Percentiles rank a stretch among this genome's conserved stretches.
Evolutionary conservation across 2,329 filamentous ascomycete genomes (phyloP).

Genomic region (Botrytis fragariae): DNA sequence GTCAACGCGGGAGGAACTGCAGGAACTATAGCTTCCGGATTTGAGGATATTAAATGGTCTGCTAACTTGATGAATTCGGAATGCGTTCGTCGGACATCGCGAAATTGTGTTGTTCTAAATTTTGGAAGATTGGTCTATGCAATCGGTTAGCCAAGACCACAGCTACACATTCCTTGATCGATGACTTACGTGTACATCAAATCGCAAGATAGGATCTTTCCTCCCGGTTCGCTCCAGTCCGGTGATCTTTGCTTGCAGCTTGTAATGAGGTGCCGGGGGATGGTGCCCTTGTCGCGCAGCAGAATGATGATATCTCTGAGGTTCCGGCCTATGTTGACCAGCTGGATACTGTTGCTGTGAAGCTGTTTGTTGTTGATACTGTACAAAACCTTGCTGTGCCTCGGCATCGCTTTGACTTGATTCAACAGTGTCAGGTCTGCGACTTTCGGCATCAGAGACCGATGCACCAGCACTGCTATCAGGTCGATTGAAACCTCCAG

Average conservation of each 20-base stretch:
- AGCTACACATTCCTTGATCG: neutral
- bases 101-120: constrained; percentile 96
- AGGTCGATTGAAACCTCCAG: constrained; percentile 30
- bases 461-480: constrained; percentile 34
- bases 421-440: constrained; percentile 35
- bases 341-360: constrained; percentile 36
- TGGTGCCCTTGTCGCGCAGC: constrained; percentile 36
- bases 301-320: constrained; percentile 36
- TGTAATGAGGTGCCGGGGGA: constrained; percentile 65
- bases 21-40: constrained; percentile 90
- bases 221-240: constrained; percentile 88
- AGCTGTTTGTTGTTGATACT: constrained; percentile 33
- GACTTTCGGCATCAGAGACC: constrained; percentile 32
- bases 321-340: constrained; percentile 38
- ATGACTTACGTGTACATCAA: constrained; percentile 85
- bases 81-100: constrained; percentile 92
- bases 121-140: constrained; percentile 93
- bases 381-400: constrained; percentile 37
- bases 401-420: constrained; percentile 31
- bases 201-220: constrained; percentile 91
- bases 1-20: constrained; percentile 94
- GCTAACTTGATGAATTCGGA: constrained; percentile 96
- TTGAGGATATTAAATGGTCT: constrained; percentile 94
- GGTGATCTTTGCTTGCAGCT: constrained; percentile 91
- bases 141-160: constrained; percentile 24